These are phyloP conservation scores for Echinosophora koreensis DNA, from an alignment of 306 rosid species.

Conservation along the genomic window DNA sequence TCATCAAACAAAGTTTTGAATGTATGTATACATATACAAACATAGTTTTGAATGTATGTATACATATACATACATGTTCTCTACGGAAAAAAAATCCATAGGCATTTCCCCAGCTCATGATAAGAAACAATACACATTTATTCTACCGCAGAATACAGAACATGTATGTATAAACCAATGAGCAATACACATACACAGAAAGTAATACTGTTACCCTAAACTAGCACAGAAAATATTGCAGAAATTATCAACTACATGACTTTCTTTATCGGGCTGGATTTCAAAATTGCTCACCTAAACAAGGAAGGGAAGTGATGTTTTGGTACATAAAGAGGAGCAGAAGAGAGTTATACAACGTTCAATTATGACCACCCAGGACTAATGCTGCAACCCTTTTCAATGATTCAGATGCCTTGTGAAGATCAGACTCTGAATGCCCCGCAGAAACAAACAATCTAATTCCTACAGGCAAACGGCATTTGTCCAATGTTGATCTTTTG, in stretches of 20 bases:
- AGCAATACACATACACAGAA: slow-evolving; percentile 23
- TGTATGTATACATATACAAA: too few relatives aligned
- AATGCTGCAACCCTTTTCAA: slow-evolving; percentile 70
- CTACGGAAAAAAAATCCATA: neutral
- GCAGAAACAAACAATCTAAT: slow-evolving; percentile 87
- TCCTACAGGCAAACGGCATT: slow-evolving; percentile 80
- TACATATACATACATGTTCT: too few relatives aligned
- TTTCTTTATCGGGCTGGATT: slow-evolving; percentile 23
- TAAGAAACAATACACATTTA: slow-evolving; percentile 38
- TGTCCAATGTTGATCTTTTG: slow-evolving; percentile 84
- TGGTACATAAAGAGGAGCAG: slow-evolving; percentile 26
- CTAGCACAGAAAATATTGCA: slow-evolving; percentile 34
- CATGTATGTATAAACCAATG: slow-evolving; percentile 28
- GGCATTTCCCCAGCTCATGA: slow-evolving; percentile 26
- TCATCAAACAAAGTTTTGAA: too few relatives aligned
- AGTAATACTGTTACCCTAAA: slow-evolving; percentile 35
- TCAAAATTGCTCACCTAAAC: slow-evolving; percentile 50
- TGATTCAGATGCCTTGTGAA: slow-evolving; percentile 74
- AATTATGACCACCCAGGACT: slow-evolving; percentile 62
- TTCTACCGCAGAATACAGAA: slow-evolving; percentile 40
- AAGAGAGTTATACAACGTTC: slow-evolving; percentile 43
- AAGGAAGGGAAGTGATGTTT: slow-evolving; percentile 39
- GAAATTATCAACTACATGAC: slow-evolving; percentile 39
- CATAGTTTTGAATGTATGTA: too few relatives aligned
- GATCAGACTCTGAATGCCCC: slow-evolving; percentile 82